Base-by-base conservation (phyloP, 2,329 filamentous ascomycete genomes). In the Fonsecaea pedrosoi region DNA sequence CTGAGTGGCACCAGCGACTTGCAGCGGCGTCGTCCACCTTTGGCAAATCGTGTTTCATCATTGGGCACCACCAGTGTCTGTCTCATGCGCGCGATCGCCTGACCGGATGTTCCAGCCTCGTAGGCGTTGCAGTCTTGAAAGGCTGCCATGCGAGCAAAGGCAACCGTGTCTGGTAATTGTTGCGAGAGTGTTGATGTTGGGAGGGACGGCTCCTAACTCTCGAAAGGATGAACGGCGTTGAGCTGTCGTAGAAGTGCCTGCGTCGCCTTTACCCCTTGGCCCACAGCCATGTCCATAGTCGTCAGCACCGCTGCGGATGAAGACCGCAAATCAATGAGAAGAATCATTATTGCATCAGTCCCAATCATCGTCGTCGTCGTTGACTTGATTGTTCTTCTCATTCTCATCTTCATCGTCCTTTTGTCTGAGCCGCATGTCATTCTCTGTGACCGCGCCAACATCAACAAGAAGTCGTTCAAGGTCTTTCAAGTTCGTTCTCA, bases 401-500 rank as follows among this genome's bases (percentile, higher is more conserved):
- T 81, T 79, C 54, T 85, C 87, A 68, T 88, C 85, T 1, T 86
- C 85, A 13, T 83, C 83, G 69, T 85, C 82, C 73, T 84, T 84
- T 71, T 86, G 82, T 80, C 89, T 82, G 40, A 97, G 83, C 62
- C 95, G 88, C 79, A 92, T 86, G 77, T 99, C 95, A 65, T 88
- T 90, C 58, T 89, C 84, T 61, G 89, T 86, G 15, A 98, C 82
- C 1, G 93, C 94, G 2, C 93, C 93, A 42, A 96, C 83, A 56
- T 93, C 90, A 1, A 97, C 86, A 42, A 99, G 82, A 48, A 98
- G 77, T 72, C 89, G 87, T 77, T 98, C 93, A 67, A 98, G 81
- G 75, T 96, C 89, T 79, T 86, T 80, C 82, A 92, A 84, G 71
- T 83, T 88, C 64, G 90, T 92, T 70, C 85, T 84, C 3, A 86